Evolutionary conservation across 305 asterid genomes (phyloP), one percentile per base, ranked within the genome.

Genomic region (Solanum hybrid): DNA sequence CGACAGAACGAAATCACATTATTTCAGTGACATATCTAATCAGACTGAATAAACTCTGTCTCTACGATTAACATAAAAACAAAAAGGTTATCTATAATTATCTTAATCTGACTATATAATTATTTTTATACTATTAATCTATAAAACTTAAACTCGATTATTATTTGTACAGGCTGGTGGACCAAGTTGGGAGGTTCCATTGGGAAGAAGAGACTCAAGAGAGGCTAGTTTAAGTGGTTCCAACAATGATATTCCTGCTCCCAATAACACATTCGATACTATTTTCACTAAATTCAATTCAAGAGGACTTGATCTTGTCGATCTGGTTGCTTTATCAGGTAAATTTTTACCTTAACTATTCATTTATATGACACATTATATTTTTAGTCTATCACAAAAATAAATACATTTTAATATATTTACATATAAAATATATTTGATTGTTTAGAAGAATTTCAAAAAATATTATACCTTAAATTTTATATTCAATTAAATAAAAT

Each of bases 321-420:
- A 97, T 89, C 95, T 97, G 15, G 98, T 97, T 0, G 95, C 98
- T 13, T 91, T 97, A 86, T 97, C 99, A 4, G 99, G 98, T 97
- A 92, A 88, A 2, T 4, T 27, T 17, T 15, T n/a, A 6, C 6
- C 5, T 11, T 3, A 34, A 51, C 12, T 9, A 31, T 38, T 36
- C 36, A 34, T 35, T 10, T 22, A 78, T 35, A 3, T 4, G 14
- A 19, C 36, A n/a, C 1, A 10, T 17, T 27, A 1, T 7, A 12
- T 32, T 17, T 32, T 32, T 75, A 75, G 3, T 7, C 0, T 3
- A 34, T 11, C 34, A 3, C 22, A 71, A 71, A 22, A 69, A 24
- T 24, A 24, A 69, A 69, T 69, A 69, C 1, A 22, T 64, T 64
- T 64, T 69, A 69, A 69, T 69, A 24, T 11, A 24, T 69, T 69